Conservation (phyloP, 2,329 filamentous ascomycete species). For the Didymella keratinophila region DNA sequence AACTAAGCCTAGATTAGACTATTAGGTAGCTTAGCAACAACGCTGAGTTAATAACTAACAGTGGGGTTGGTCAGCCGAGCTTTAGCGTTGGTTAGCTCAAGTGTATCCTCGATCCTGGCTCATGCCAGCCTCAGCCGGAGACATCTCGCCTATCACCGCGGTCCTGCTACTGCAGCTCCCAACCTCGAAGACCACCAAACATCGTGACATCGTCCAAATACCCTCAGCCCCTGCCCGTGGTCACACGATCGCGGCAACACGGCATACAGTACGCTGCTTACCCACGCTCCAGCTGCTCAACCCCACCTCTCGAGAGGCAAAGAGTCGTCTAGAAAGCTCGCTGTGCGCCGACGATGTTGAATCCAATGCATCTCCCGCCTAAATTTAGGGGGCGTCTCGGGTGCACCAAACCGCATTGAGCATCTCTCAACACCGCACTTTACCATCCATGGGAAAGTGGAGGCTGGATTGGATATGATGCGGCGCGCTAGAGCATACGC, state of each 20-base stretch:
- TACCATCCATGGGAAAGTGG: conserved; percentile 2
- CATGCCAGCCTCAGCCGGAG: not conserved
- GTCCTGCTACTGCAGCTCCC: not conserved
- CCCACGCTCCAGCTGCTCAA: conserved; percentile 2
- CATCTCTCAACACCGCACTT: not conserved
- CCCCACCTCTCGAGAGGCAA: not conserved
- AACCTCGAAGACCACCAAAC: not conserved
- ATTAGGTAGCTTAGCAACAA: too few species aligned
- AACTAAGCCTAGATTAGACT: too few species aligned
- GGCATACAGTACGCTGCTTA: conserved; percentile 4
- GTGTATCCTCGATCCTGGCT: conserved; percentile 5
- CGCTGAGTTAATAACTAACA: too few species aligned
- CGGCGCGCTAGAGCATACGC: not conserved
- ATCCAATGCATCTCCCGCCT: conserved; percentile 9
- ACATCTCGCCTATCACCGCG: not conserved
- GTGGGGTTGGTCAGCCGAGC: too few species aligned
- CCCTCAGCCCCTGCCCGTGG: not conserved
- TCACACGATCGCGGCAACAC: not conserved
- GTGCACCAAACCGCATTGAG: conserved; percentile 1
- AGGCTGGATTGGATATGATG: conserved; percentile 1
- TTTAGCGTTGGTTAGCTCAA: too few species aligned
- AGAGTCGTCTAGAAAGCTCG: not conserved
- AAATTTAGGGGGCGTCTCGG: conserved; percentile 18
- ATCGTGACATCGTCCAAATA: not conserved
- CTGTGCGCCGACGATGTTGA: not conserved